phyloP scores from a whole-genome alignment of 2,329 filamentous ascomycete genomes.

The Alternaria rosae region DNA sequence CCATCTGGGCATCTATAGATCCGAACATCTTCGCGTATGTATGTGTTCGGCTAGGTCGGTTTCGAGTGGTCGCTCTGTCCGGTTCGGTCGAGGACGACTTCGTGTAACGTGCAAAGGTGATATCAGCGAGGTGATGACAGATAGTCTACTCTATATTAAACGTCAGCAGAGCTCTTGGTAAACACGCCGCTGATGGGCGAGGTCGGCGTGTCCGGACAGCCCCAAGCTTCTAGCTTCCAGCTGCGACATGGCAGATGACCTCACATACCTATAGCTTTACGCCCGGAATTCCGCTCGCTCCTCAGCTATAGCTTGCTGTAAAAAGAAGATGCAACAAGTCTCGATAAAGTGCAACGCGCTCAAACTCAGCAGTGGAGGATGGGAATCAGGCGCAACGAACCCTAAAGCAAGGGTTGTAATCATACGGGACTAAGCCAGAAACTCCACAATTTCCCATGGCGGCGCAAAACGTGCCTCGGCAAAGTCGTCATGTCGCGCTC shows the following conservation, averaged over 20 bases:
- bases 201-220: conserved; percentile 19
- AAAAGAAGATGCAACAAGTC: not conserved
- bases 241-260: not conserved
- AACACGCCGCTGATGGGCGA: conserved; percentile 1
- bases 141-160: conserved; percentile 4
- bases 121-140: not conserved
- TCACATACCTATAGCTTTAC: not conserved
- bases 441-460: conserved; percentile 2
- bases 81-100: not conserved
- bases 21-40: conserved; percentile 40
- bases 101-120: conserved; percentile 1
- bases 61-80: not conserved
- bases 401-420: not conserved
- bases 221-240: conserved; percentile 13
- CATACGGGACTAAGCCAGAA: not conserved
- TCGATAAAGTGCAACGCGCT: not conserved
- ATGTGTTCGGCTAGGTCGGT: not conserved
- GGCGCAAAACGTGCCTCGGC: conserved; percentile 3
- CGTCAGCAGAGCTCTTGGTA: conserved; percentile 11
- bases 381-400: not conserved
- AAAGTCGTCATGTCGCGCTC: not conserved
- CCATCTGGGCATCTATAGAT: conserved; percentile 34
- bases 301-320: not conserved
- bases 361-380: not conserved
- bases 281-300: not conserved